Evolutionary conservation across 2,329 filamentous ascomycete species (phyloP).

Genomic region (Didymella sp.): DNA sequence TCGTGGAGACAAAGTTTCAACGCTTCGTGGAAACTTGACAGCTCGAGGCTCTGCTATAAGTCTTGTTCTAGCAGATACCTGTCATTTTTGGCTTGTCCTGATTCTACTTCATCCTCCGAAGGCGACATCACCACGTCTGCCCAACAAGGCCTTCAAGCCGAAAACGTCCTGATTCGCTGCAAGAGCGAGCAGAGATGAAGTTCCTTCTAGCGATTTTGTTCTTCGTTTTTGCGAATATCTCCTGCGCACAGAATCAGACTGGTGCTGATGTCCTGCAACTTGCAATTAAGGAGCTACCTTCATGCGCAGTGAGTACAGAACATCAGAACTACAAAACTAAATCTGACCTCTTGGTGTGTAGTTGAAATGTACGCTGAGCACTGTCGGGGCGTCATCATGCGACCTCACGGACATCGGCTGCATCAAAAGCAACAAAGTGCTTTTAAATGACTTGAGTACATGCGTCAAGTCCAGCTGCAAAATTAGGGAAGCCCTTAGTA

Average conservation of each 20-base stretch:
- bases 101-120: background rate
- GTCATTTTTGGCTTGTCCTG: background rate
- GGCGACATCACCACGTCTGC: background rate
- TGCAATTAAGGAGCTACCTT: constrained; percentile 18
- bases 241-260: constrained; percentile 16
- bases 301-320: constrained; percentile 19
- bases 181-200: constrained; percentile 1
- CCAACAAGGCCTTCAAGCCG: background rate
- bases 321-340: background rate
- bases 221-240: constrained; percentile 5
- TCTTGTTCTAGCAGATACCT: background rate
- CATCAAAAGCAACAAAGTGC: constrained; percentile 27
- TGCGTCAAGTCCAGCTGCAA: constrained; percentile 35
- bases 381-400: constrained; percentile 33
- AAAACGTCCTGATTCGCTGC: background rate
- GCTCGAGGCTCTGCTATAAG: background rate
- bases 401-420: constrained; percentile 35
- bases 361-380: constrained; percentile 32
- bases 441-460: constrained; percentile 24
- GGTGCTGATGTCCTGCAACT: constrained; percentile 15
- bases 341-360: constrained; percentile 10
- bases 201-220: constrained; percentile 2
- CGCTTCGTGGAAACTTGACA: background rate
- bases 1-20: background rate
- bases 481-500: constrained; percentile 37